Evolutionary conservation across 257 asterid genomes (phyloP).

Genomic region (Vinca minor): DNA sequence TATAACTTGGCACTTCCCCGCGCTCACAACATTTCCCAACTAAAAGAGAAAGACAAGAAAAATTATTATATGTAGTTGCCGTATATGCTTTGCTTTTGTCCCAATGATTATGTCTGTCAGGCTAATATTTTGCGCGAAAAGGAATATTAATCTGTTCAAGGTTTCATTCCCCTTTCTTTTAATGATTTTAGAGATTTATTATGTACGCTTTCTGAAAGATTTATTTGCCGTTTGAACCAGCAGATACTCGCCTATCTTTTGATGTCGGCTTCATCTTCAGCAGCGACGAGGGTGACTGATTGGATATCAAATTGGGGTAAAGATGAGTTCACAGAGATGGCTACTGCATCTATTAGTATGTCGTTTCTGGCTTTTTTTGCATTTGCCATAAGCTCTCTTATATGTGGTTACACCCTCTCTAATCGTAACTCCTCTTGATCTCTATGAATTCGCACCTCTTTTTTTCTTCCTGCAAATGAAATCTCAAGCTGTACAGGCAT

Average conservation of each 20-base stretch:
- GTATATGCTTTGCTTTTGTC: background rate
- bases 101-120: background rate
- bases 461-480: no score
- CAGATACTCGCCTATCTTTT: slow-evolving; percentile 79
- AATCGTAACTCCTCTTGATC: slow-evolving; percentile 32
- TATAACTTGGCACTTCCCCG: background rate
- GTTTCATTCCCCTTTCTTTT: background rate
- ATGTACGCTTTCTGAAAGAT: background rate
- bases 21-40: background rate
- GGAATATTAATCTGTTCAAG: no score
- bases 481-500: slow-evolving; percentile 26
- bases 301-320: slow-evolving; percentile 87
- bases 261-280: slow-evolving; percentile 83
- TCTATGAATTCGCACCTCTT: no score
- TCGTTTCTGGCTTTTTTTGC: slow-evolving; percentile 69
- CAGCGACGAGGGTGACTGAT: slow-evolving; percentile 76
- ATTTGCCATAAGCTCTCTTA: slow-evolving; percentile 61
- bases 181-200: background rate
- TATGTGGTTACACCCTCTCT: slow-evolving; percentile 71
- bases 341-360: slow-evolving; percentile 60
- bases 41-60: no score
- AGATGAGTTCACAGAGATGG: slow-evolving; percentile 75
- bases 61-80: no score
- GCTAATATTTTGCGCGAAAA: background rate
- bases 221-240: background rate